Base-by-base conservation (phyloP, 352 stramenopile genomes). In the Lagenidium sp. region DNA sequence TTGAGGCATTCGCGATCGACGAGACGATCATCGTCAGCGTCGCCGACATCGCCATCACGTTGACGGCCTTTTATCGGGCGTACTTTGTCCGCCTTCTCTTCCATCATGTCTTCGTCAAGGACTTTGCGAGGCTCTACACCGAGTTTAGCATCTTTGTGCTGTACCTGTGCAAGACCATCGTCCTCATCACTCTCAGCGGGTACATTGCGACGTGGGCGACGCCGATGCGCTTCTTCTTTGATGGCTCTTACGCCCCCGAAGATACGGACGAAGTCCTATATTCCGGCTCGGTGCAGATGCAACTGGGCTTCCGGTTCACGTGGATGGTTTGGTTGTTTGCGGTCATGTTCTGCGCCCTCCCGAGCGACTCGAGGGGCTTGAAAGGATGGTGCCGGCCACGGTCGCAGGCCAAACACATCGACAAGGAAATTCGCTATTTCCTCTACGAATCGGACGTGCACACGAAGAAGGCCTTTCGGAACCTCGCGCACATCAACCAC, bases 131-230 rank as follows among this genome's bases (percentile, higher is more conserved):
- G 1, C 42, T 60, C 4, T 68, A 70, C 48, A 70, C 60, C 19
- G 65, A 68, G 44, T 72, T 68, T 41, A 55, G 57, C 24, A 37
- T 76, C 22, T 72, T 76, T 21, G 63, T 76, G 26, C 36, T 69
- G 28, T 61, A 69, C 31, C 60, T 72, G 15, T 56, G 46, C 2
- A 38, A 55, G n/a, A 71, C 52, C 3, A 30, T 72, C 23, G 10
- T 63, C 1, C 36, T 52, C 16, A 55, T 68, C 22, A 63, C 57
- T 1, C 7, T 72, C 15, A 46, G 43, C 11, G 65, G 61, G 1
- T 60, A 70, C 41, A 35, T 67, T 20, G 48, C 58, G 5, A 47
- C 57, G 15, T 72, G 61, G 61, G 25, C 40, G 8, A 36, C 61
- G 7, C 63, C 60, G 4, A 65, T 68, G 18, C 37, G 61, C 29